Evolutionary conservation across 306 rosid genomes (phyloP).

Genomic region (Delonix regia): DNA sequence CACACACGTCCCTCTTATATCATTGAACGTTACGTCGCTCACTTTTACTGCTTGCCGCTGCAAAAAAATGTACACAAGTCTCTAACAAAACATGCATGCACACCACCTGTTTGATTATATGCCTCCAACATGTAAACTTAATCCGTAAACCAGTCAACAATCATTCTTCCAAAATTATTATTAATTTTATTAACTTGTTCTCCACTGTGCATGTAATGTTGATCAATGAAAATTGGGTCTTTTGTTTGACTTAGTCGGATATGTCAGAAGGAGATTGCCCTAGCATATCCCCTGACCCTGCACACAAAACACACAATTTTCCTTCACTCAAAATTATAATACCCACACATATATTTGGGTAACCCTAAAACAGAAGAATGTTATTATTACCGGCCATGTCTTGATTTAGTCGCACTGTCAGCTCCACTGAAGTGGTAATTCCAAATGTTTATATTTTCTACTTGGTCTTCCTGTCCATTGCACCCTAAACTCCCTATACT

Average conservation of each 20-base stretch:
- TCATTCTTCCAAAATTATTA: too few relatives aligned
- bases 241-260: constrained; percentile 20
- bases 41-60: constrained; percentile 22
- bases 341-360: too few relatives aligned
- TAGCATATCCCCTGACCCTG: constrained; percentile 42
- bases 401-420: constrained; percentile 39
- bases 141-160: too few relatives aligned
- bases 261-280: constrained; percentile 1
- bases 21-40: constrained; percentile 38
- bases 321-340: too few relatives aligned
- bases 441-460: constrained; percentile 33
- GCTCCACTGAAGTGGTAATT: constrained; percentile 46
- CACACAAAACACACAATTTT: background rate
- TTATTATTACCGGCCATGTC: constrained; percentile 59
- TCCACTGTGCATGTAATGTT: constrained; percentile 30
- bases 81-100: background rate
- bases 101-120: too few relatives aligned
- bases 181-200: constrained; percentile 15
- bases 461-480: constrained; percentile 1
- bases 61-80: too few relatives aligned
- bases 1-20: constrained; percentile 35
- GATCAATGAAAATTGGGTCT: constrained; percentile 22
- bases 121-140: too few relatives aligned
- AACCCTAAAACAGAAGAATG: too few relatives aligned
- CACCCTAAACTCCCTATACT: constrained; percentile 55